phyloP scores from a whole-genome alignment of 345 rosid genomes.

The Euphorbia pulcherrima region DNA sequence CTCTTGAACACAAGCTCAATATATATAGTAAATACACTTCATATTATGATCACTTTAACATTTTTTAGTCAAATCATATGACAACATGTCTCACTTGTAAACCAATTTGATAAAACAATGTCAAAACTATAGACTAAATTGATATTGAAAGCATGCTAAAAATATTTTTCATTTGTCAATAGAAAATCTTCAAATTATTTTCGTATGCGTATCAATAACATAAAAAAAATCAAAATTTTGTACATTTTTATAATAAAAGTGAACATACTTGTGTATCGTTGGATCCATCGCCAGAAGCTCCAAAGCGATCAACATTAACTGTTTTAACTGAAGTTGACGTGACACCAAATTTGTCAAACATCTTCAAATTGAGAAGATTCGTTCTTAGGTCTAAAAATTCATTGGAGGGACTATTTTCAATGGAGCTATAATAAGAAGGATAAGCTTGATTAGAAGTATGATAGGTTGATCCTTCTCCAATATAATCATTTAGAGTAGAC shows the following conservation, averaged over 20 bases:
- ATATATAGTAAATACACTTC: no score
- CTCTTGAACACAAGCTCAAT: no score
- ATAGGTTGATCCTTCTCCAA: constrained; percentile 18
- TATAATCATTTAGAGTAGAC: constrained; percentile 14
- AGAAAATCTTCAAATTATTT: no score
- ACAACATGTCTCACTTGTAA: no score
- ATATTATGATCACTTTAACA: no score
- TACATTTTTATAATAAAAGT: neutral
- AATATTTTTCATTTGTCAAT: no score
- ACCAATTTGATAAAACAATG: no score
- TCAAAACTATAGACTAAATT: no score
- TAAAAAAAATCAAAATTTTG: no score
- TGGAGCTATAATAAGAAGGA: constrained; percentile 23
- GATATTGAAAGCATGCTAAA: no score
- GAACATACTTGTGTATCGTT: constrained; percentile 57
- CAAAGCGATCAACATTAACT: constrained; percentile 48
- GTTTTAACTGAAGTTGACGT: constrained; percentile 11
- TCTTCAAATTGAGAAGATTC: constrained; percentile 14
- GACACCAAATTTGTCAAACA: constrained; percentile 12
- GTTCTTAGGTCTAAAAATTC: constrained; percentile 24
- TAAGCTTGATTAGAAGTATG: constrained; percentile 20
- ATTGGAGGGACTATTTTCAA: constrained; percentile 19
- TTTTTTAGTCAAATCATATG: no score
- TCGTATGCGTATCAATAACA: no score
- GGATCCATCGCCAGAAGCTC: constrained; percentile 55